Evolutionary conservation across 176 grass and related monocot genomes (phyloP).

Genomic region (Rhynchospora pubera): DNA sequence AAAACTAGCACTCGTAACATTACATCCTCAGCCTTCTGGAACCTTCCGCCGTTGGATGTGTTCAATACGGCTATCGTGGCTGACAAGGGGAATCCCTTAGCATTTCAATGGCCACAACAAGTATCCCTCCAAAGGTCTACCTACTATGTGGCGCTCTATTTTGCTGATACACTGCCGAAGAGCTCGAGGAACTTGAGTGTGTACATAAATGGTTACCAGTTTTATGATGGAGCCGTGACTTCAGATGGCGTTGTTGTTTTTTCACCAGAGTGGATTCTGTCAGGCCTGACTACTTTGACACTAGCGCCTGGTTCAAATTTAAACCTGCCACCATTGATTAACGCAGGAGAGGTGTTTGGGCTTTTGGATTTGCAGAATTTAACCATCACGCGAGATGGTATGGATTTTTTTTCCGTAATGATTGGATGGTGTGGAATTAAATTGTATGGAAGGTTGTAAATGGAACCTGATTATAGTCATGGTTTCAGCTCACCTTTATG

Average conservation of each 20-base stretch:
- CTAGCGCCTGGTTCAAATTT: constrained; percentile 35
- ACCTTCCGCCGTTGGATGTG: constrained; percentile 62
- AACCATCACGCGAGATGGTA: constrained; percentile 65
- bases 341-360: constrained; percentile 86
- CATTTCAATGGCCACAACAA: constrained; percentile 65
- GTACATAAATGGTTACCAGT: constrained; percentile 72
- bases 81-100: constrained; percentile 36
- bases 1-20: constrained; percentile 79
- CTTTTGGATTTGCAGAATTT: constrained; percentile 65
- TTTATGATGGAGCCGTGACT: constrained; percentile 37
- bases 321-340: constrained; percentile 66
- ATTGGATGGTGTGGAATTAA: neutral
- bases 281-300: constrained; percentile 61
- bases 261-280: constrained; percentile 72
- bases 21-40: constrained; percentile 70
- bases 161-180: constrained; percentile 65
- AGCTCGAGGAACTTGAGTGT: constrained; percentile 60
- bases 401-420: neutral
- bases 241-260: constrained; percentile 81
- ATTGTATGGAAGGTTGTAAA: neutral
- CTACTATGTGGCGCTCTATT: constrained; percentile 92
- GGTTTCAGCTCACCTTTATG: too few species aligned
- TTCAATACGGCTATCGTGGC: constrained; percentile 75
- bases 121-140: constrained; percentile 63
- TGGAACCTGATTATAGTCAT: too few species aligned